Conservation (phyloP, 495 filamentous ascomycete species). For the Oleoguttula mirabilis region DNA sequence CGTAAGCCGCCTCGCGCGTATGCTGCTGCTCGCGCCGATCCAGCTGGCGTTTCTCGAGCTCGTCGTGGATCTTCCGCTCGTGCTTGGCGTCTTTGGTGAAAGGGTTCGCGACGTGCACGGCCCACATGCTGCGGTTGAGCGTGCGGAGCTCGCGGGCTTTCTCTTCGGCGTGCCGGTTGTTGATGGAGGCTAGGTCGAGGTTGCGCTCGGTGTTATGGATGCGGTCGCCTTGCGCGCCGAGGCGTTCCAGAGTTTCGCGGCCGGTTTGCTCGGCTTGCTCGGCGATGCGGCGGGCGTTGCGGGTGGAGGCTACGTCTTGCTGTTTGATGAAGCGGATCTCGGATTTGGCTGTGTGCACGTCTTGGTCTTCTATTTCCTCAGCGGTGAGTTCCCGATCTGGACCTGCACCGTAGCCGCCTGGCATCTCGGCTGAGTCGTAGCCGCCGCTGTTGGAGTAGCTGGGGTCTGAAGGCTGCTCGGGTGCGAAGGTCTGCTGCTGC, state of each 20-base stretch:
- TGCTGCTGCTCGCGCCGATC: slow-evolving; percentile 52
- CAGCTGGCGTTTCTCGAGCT: slow-evolving; percentile 50
- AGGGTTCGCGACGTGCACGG: slow-evolving; percentile 59
- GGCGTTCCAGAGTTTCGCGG: slow-evolving; percentile 51
- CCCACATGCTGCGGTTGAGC: slow-evolving; percentile 73
- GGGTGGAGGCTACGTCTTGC: slow-evolving; percentile 57
- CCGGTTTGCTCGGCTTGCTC: slow-evolving; percentile 62
- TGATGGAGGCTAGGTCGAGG: slow-evolving; percentile 43
- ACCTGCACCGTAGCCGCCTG: slow-evolving; percentile 45
- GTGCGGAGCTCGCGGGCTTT: slow-evolving; percentile 65
- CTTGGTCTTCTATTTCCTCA: slow-evolving; percentile 46
- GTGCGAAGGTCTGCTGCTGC: background rate
- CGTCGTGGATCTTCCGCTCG: slow-evolving; percentile 25
- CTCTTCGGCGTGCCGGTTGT: slow-evolving; percentile 60
- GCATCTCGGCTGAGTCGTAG: slow-evolving; percentile 6
- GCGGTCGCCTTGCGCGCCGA: slow-evolving; percentile 62
- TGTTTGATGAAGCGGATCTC: slow-evolving; percentile 67
- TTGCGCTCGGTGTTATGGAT: slow-evolving; percentile 69
- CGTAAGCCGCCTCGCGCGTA: slow-evolving; percentile 52
- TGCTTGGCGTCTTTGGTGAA: slow-evolving; percentile 51
- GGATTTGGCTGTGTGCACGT: slow-evolving; percentile 54
- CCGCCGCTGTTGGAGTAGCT: slow-evolving; percentile 15
- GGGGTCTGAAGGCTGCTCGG: slow-evolving; percentile 1
- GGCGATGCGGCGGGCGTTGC: slow-evolving; percentile 54
- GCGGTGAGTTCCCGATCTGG: slow-evolving; percentile 60